Percentiles rank a stretch among this genome's conserved stretches.
Conservation (phyloP, 371 early-diverging fungal genomes). For the Apophysomyces variabilis region DNA sequence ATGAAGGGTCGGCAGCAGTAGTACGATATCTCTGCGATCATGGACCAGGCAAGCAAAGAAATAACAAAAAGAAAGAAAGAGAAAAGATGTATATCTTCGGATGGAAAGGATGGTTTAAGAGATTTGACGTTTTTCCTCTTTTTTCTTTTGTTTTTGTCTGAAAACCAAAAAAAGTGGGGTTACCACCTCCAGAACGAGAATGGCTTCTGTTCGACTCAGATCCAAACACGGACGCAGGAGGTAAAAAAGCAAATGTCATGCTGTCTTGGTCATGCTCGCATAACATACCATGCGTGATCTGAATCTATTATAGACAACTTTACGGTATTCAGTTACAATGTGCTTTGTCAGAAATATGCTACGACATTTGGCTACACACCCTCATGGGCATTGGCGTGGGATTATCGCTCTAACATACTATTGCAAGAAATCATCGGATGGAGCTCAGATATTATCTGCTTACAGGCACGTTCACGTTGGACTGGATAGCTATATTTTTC, state of each 20-base stretch:
- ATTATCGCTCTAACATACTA: conserved; percentile 85
- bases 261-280: conserved; percentile 12
- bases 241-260: conserved; percentile 15
- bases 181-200: conserved; percentile 81
- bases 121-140: neutral
- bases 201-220: conserved; percentile 73
- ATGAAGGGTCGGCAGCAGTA: conserved; percentile 79
- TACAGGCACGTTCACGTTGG: conserved; percentile 50
- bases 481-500: neutral
- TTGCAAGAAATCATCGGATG: conserved; percentile 82
- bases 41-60: conserved; percentile 59
- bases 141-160: neutral
- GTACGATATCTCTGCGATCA: conserved; percentile 87
- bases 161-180: conserved; percentile 51
- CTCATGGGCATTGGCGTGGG: conserved; percentile 90
- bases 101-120: neutral
- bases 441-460: conserved; percentile 89
- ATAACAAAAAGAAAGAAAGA: too few relatives aligned
- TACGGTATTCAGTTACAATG: conserved; percentile 90
- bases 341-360: conserved; percentile 86
- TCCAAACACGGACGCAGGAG: conserved; percentile 13
- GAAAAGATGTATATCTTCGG: neutral
- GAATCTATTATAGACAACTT: conserved; percentile 53
- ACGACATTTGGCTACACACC: conserved; percentile 90
- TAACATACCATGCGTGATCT: neutral